These are phyloP conservation scores for Arthrinium puccinioides DNA, from an alignment of 2,329 filamentous ascomycete species.

Conservation along the genomic window DNA sequence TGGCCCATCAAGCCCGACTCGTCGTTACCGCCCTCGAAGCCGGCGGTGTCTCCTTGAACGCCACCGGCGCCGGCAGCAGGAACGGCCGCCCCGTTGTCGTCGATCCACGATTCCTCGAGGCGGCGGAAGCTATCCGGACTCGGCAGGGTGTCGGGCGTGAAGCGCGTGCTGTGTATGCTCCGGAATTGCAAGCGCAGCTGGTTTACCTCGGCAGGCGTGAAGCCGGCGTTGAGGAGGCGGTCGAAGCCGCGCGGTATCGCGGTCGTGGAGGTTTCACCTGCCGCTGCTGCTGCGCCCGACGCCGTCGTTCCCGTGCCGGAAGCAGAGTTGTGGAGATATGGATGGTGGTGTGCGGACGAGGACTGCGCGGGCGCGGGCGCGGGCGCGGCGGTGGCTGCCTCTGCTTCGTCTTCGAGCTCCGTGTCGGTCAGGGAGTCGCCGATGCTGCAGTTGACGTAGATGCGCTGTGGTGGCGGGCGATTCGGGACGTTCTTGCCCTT, in stretches of 20 bases:
- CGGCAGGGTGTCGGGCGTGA: constrained; percentile 86
- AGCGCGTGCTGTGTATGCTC: constrained; percentile 71
- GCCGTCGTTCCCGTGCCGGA: neutral
- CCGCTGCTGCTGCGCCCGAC: neutral
- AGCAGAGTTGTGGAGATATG: neutral
- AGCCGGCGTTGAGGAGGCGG: constrained; percentile 71
- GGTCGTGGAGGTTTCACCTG: constrained; percentile 8
- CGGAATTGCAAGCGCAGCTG: constrained; percentile 83
- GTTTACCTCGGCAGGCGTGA: constrained; percentile 76
- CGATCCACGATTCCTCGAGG: constrained; percentile 88
- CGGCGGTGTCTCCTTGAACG: constrained; percentile 23
- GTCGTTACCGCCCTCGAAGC: constrained; percentile 41
- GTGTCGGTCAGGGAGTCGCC: constrained; percentile 62
- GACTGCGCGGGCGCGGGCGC: constrained; percentile 3
- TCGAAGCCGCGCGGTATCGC: constrained; percentile 76
- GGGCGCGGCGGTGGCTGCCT: constrained; percentile 23
- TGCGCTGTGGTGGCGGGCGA: constrained; percentile 39
- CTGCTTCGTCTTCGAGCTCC: constrained; percentile 65
- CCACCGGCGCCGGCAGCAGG: constrained; percentile 26
- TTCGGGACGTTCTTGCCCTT: constrained; percentile 60
- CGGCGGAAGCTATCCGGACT: constrained; percentile 65
- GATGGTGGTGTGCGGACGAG: constrained; percentile 5
- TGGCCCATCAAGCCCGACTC: constrained; percentile 43
- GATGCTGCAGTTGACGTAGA: constrained; percentile 93
- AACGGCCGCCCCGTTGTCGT: constrained; percentile 44